phyloP scores from a whole-genome alignment of 345 rosid species.

The Lepidium aucheri region DNA sequence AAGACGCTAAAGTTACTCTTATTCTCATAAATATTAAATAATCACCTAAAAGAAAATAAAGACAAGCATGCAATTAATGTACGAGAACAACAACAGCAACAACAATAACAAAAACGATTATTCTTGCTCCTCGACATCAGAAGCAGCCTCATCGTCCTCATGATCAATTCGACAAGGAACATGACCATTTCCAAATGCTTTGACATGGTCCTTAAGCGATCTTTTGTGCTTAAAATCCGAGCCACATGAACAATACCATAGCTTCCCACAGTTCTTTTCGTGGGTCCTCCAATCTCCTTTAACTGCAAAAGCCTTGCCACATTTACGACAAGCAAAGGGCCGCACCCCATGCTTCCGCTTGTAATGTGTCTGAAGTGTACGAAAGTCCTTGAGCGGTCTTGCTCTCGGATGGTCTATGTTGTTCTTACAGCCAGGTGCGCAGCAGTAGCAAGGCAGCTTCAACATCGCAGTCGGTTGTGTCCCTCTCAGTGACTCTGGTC shows the following conservation, averaged over 20 bases:
- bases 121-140: slow-evolving; percentile 61
- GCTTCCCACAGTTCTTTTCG: slow-evolving; percentile 96
- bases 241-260: slow-evolving; percentile 94
- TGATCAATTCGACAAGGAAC: slow-evolving; percentile 59
- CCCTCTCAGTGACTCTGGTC: slow-evolving; percentile 90
- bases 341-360: slow-evolving; percentile 88
- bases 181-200: slow-evolving; percentile 82
- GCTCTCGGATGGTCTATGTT: slow-evolving; percentile 91
- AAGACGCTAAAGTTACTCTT: not conserved
- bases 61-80: not conserved
- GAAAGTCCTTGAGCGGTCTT: slow-evolving; percentile 82
- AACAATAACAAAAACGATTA: not conserved
- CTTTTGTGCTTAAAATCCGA: slow-evolving; percentile 97
- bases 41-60: not conserved
- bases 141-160: slow-evolving; percentile 68
- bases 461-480: slow-evolving; percentile 97
- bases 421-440: slow-evolving; percentile 71
- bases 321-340: slow-evolving; percentile 90
- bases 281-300: slow-evolving; percentile 99
- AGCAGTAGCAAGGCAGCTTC: slow-evolving; percentile 87
- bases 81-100: not conserved
- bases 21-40: not conserved
- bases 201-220: slow-evolving; percentile 87
- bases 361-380: slow-evolving; percentile 99
- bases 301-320: slow-evolving; percentile 91